Base-by-base conservation (phyloP, 495 filamentous ascomycete genomes). In the Xeromyces bisporus region DNA sequence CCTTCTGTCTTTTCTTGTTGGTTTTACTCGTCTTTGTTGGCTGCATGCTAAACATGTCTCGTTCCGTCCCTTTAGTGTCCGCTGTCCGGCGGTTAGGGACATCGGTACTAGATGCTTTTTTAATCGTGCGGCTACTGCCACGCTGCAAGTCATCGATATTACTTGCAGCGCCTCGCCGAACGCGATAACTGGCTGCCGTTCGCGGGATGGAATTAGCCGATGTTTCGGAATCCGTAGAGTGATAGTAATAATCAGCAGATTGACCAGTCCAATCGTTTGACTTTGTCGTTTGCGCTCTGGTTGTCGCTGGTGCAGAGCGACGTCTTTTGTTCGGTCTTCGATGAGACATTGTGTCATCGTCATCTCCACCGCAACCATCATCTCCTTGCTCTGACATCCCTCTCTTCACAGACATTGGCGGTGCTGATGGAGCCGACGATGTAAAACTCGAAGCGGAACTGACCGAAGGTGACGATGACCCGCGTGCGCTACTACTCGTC, bases 371-470 rank as follows among this genome's bases (percentile, higher is more conserved):
- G n/a, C n/a, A 2, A 25, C 33, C 23, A 37, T 44, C 9, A 23
- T 18, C 9, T 29, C 29, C 12, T 40, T 32, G 13, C n/a, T 7
- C 17, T 28, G 12, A 15, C 18, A 9, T 7, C 14, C 3, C 20
- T 11, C 54, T 38, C 18, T 58, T 55, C 8, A 34, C 34, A 1
- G 40, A 39, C 17, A 42, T 9, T 2, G 54, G 50, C 27, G 47
- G 43, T n/a, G 56, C 42, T 2, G 54, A 51, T 28, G 47, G 43
- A 11, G 56, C 44, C 6, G 49, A 54, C 10, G 55, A 58, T 26
- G 48, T 48, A 23, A 49, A 28, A 35, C 50, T 56, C 4, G 48
- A 53, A n/a, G 35, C 33, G 3, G 34, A 29, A 3, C 41, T 21
- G 21, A 38, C 29, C 13, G 42, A 49, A 0, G 28, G 23, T 15